These are phyloP conservation scores for Rheum nobile DNA, from an alignment of 148 eudicot species.

Conservation along the genomic window DNA sequence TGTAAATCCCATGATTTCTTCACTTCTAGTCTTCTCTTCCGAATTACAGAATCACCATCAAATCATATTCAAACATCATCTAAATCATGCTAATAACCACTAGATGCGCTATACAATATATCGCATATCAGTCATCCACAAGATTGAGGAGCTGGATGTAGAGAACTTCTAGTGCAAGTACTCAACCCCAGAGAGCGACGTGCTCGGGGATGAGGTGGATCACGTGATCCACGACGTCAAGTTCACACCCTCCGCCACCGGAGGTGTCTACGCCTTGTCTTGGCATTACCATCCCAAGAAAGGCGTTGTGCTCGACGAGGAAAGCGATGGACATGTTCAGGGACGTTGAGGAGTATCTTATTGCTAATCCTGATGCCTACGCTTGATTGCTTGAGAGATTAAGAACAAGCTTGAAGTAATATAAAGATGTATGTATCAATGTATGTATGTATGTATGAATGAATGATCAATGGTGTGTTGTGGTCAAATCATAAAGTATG, in stretches of 20 bases:
- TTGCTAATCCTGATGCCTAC: slow-evolving; percentile 14
- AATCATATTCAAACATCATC: too few species aligned
- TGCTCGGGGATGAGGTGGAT: slow-evolving; percentile 11
- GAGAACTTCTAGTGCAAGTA: slow-evolving; percentile 14
- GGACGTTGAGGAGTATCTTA: slow-evolving; percentile 16
- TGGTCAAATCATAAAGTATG: background rate
- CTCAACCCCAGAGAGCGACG: slow-evolving; percentile 14
- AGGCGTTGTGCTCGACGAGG: slow-evolving; percentile 11
- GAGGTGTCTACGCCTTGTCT: slow-evolving; percentile 10
- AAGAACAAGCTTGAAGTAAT: background rate
- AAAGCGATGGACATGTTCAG: slow-evolving; percentile 8
- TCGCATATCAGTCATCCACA: too few species aligned
- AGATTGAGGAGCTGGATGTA: slow-evolving; percentile 15
- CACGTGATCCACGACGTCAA: slow-evolving; percentile 5
- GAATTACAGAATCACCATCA: too few species aligned
- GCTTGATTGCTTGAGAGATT: slow-evolving; percentile 1
- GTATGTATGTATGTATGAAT: background rate
- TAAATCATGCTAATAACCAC: too few species aligned
- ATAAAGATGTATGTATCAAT: background rate
- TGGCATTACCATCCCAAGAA: slow-evolving; percentile 12
- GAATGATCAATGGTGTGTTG: too few species aligned
- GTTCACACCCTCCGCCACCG: background rate
- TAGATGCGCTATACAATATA: too few species aligned
- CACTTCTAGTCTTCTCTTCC: too few species aligned
- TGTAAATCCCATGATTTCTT: too few species aligned